phyloP scores from a whole-genome alignment of 2,329 filamentous ascomycete genomes.

The Fusarium sp. region DNA sequence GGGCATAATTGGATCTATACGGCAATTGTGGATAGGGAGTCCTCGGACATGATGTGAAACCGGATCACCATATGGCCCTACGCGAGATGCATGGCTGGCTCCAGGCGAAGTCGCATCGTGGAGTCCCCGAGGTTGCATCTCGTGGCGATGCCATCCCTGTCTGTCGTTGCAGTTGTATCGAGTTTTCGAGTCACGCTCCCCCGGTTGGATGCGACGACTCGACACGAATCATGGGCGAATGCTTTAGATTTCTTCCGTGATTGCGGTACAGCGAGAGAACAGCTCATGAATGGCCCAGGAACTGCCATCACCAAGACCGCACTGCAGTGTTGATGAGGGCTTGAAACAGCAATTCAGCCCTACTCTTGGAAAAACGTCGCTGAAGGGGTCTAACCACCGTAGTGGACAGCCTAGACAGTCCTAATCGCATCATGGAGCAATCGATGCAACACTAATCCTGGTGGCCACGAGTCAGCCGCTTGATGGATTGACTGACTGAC shows the following conservation, averaged over 20 bases:
- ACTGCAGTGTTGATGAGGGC: not conserved
- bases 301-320: not conserved
- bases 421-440: slow-evolving; percentile 6
- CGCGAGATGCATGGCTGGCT: slow-evolving; percentile 8
- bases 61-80: not conserved
- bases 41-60: slow-evolving; percentile 4
- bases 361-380: not conserved
- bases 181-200: not conserved
- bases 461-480: slow-evolving; percentile 13
- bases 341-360: not conserved
- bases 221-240: not conserved
- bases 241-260: not conserved
- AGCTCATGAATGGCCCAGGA: not conserved
- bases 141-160: slow-evolving; percentile 1
- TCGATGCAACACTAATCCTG: not conserved
- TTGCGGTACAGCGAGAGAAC: not conserved
- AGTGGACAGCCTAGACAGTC: not conserved
- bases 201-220: not conserved
- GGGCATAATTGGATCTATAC: slow-evolving; percentile 34
- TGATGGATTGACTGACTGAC: not conserved
- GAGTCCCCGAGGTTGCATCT: slow-evolving; percentile 2
- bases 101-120: not conserved
- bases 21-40: slow-evolving; percentile 29
- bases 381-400: not conserved
- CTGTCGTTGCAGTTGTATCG: not conserved